A percentile compares a stretch with the other conserved stretches of the same genome.
These are phyloP conservation scores for Saprolegnia parasitica DNA, from an alignment of 352 stramenopile genomes.

Conservation along the genomic window DNA sequence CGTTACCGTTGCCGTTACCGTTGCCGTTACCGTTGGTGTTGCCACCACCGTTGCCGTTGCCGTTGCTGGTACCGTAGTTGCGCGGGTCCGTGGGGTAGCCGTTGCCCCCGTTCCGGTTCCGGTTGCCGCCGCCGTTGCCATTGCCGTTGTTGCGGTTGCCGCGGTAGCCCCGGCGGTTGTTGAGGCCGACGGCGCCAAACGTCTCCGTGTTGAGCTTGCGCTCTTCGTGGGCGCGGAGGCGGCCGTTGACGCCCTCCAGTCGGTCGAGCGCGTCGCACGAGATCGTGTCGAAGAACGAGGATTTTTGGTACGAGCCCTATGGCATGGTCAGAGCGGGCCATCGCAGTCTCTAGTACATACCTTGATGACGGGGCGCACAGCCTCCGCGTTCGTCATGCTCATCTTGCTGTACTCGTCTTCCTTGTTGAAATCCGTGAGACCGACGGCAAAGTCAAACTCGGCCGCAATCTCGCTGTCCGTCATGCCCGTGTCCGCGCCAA, in stretches of 20 bases:
- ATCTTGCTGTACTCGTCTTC: slow-evolving; percentile 70
- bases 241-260: slow-evolving; percentile 58
- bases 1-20: background rate
- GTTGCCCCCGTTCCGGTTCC: slow-evolving; percentile 14
- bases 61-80: slow-evolving; percentile 7
- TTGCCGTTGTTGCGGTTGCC: slow-evolving; percentile 34
- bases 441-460: slow-evolving; percentile 73
- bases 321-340: background rate
- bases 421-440: slow-evolving; percentile 69
- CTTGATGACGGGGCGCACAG: slow-evolving; percentile 16
- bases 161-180: slow-evolving; percentile 78
- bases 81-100: background rate
- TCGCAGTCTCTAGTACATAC: background rate
- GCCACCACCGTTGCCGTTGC: slow-evolving; percentile 13
- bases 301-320: slow-evolving; percentile 80
- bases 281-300: slow-evolving; percentile 88
- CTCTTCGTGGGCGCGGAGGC: slow-evolving; percentile 69
- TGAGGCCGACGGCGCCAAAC: slow-evolving; percentile 78
- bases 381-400: slow-evolving; percentile 33
- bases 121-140: slow-evolving; percentile 5
- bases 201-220: slow-evolving; percentile 87
- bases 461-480: slow-evolving; percentile 29
- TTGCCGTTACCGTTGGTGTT: background rate
- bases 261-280: slow-evolving; percentile 83
- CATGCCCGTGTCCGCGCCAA: slow-evolving; percentile 33